phyloP scores from a whole-genome alignment of 176 grass and related monocot genomes.

The Dactylis glomerata region DNA sequence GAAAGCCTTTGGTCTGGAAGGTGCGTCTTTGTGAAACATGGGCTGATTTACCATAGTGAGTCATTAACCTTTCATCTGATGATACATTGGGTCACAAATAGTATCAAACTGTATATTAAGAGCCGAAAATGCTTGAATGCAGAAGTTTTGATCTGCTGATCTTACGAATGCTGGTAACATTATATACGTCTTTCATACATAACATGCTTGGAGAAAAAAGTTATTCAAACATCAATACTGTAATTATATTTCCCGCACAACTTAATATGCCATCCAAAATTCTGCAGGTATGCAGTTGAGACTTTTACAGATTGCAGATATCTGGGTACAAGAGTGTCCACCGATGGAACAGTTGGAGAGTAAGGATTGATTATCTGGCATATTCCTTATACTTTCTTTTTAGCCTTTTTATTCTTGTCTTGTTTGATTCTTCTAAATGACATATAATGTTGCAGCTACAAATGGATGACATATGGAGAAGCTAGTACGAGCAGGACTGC shows the following conservation, averaged over 20 bases:
- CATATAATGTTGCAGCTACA: conserved; percentile 52
- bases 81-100: not conserved
- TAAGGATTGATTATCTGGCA: conserved; percentile 53
- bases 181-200: not conserved
- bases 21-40: not conserved
- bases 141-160: not conserved
- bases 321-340: conserved; percentile 72
- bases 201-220: not conserved
- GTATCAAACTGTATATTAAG: not conserved
- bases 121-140: not conserved
- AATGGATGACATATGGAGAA: conserved; percentile 99
- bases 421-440: conserved; percentile 5
- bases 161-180: not conserved
- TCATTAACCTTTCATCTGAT: not conserved
- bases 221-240: not conserved
- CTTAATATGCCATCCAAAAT: conserved; percentile 4
- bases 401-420: not conserved
- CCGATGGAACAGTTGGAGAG: conserved; percentile 88
- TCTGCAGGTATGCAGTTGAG: conserved; percentile 72
- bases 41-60: not conserved
- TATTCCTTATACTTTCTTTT: not conserved
- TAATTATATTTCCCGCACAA: not conserved
- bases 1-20: not conserved
- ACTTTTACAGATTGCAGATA: conserved; percentile 82
- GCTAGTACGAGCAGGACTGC: conserved; percentile 56